These are phyloP conservation scores for Thelephora terrestris DNA, from an alignment of 1,284 basidiomycete genomes.

Conservation along the genomic window DNA sequence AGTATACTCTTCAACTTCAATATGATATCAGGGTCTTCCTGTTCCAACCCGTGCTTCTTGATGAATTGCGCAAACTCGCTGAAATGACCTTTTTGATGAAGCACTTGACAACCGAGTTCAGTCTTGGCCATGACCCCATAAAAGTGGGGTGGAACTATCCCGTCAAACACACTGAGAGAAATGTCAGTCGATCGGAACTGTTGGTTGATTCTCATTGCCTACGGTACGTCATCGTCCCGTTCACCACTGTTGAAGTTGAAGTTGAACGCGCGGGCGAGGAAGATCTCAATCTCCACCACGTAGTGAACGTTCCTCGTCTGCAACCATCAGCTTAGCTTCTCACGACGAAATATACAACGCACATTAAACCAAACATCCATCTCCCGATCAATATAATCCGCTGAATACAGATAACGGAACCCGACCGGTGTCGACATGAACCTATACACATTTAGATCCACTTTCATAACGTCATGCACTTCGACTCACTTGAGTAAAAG, in stretches of 20 bases:
- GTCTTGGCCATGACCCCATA: constrained; percentile 98
- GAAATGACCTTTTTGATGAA: constrained; percentile 89
- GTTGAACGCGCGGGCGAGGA: constrained; percentile 68
- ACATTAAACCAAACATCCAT: constrained; percentile 96
- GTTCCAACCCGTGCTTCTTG: constrained; percentile 78
- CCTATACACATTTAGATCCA: constrained; percentile 29
- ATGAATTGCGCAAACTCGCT: constrained; percentile 87
- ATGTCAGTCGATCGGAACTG: not conserved
- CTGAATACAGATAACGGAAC: constrained; percentile 85
- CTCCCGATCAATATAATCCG: constrained; percentile 88
- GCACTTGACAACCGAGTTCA: constrained; percentile 82
- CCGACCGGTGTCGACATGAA: constrained; percentile 94
- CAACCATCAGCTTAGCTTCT: constrained; percentile 3
- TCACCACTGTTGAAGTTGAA: constrained; percentile 45
- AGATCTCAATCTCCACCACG: constrained; percentile 81
- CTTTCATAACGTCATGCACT: not conserved
- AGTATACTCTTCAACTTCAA: constrained; percentile 89
- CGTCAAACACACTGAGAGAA: constrained; percentile 65
- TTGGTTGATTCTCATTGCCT: constrained; percentile 15
- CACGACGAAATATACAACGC: constrained; percentile 16
- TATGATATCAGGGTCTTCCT: constrained; percentile 75
- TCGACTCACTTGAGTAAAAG: constrained; percentile 70
- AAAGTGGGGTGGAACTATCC: constrained; percentile 89
- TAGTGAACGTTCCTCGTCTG: constrained; percentile 84
- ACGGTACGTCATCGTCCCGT: constrained; percentile 59